A percentile compares a stretch with the other conserved stretches of the same genome.
These are phyloP conservation scores for Candida odintsovae DNA, from an alignment of 805 yeast species.

Conservation along the genomic window DNA sequence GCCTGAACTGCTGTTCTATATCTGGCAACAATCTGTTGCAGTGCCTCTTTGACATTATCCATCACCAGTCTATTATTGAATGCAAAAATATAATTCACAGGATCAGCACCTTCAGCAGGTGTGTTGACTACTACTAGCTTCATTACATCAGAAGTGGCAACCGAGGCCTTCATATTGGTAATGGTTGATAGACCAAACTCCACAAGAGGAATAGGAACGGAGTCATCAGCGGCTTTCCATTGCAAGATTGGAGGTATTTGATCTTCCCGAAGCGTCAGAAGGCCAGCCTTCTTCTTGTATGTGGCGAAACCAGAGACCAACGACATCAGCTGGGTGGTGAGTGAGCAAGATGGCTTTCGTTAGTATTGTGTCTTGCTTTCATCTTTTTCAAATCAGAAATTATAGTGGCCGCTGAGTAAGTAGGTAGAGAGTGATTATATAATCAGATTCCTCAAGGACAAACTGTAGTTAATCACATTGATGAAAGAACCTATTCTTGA, in stretches of 20 bases:
- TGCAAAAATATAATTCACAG: constrained; percentile 39
- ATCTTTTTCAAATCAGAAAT: not conserved
- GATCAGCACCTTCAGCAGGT: constrained; percentile 27
- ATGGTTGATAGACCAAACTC: constrained; percentile 38
- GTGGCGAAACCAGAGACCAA: constrained; percentile 47
- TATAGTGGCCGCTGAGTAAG: not conserved
- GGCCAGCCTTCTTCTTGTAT: constrained; percentile 50
- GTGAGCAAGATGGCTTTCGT: not conserved
- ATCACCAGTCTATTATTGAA: constrained; percentile 70
- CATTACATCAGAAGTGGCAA: constrained; percentile 61
- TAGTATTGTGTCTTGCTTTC: not conserved
- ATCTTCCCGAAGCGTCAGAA: constrained; percentile 51
- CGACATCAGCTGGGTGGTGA: constrained; percentile 23
- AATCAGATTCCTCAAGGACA: not conserved
- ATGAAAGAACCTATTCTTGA: too few species aligned
- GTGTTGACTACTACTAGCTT: constrained; percentile 52
- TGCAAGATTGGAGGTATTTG: constrained; percentile 46
- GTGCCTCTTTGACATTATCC: constrained; percentile 63
- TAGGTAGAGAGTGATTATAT: too few species aligned
- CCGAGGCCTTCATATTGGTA: constrained; percentile 59
- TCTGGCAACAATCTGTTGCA: constrained; percentile 65
- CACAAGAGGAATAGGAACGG: constrained; percentile 32
- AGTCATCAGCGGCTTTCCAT: constrained; percentile 55
- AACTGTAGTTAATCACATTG: too few species aligned
- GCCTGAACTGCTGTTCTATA: constrained; percentile 36